A percentile compares a stretch with the other conserved stretches of the same genome.
phyloP scores from a whole-genome alignment of 2,329 filamentous ascomycete species.

The Leptodontidium sp. region DNA sequence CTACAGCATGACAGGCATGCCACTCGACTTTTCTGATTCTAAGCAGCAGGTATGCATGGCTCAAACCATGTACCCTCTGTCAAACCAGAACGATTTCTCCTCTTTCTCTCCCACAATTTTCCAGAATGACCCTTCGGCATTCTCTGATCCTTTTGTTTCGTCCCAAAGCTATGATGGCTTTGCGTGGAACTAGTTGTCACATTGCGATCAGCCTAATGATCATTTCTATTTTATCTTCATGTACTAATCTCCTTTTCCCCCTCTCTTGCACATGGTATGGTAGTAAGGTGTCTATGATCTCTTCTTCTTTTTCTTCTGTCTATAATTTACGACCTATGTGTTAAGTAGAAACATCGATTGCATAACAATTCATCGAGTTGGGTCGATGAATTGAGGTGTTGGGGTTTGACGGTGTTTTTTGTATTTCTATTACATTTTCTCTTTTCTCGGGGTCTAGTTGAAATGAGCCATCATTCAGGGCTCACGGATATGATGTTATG shows the following conservation, averaged over 20 bases:
- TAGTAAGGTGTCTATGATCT: slow-evolving; percentile 37
- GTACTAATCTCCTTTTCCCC: slow-evolving; percentile 21
- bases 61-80: slow-evolving; percentile 37
- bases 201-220: slow-evolving; percentile 18
- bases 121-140: slow-evolving; percentile 37
- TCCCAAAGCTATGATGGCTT: slow-evolving; percentile 32
- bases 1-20: slow-evolving; percentile 33
- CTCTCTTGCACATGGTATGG: slow-evolving; percentile 32
- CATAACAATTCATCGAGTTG: slow-evolving; percentile 24
- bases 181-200: slow-evolving; percentile 21
- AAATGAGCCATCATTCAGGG: background rate
- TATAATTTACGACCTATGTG: slow-evolving; percentile 2
- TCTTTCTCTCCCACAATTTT: slow-evolving; percentile 32
- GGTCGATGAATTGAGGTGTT: slow-evolving; percentile 6
- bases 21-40: slow-evolving; percentile 30
- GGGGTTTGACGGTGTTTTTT: background rate
- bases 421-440: slow-evolving; percentile 4
- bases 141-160: slow-evolving; percentile 36
- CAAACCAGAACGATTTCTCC: slow-evolving; percentile 39
- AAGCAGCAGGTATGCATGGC: slow-evolving; percentile 37
- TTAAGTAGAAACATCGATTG: slow-evolving; percentile 19
- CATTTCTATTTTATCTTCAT: slow-evolving; percentile 21
- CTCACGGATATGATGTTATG: slow-evolving; percentile 20
- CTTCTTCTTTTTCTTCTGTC: slow-evolving; percentile 21
- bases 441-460: background rate